These are phyloP conservation scores for Sclerotinia spermophila DNA, from an alignment of 2,329 filamentous ascomycete species.

Conservation along the genomic window DNA sequence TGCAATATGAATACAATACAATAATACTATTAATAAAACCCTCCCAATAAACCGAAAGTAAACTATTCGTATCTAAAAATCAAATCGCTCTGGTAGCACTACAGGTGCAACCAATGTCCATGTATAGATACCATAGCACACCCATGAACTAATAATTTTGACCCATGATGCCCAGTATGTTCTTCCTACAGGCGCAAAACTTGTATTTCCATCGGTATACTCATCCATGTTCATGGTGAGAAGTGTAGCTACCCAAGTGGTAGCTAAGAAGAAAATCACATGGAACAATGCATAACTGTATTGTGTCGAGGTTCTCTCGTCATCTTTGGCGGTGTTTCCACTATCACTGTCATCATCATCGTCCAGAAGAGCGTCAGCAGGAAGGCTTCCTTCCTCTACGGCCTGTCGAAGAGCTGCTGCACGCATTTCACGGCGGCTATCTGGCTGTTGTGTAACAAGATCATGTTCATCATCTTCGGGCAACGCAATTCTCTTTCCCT, in stretches of 20 bases:
- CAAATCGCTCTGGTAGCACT: constrained; percentile 81
- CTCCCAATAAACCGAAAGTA: not conserved
- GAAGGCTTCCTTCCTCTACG: constrained; percentile 87
- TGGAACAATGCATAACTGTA: constrained; percentile 98
- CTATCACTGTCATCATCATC: constrained; percentile 61
- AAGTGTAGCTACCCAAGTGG: constrained; percentile 90
- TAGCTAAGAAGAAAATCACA: constrained; percentile 94
- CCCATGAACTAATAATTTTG: constrained; percentile 97
- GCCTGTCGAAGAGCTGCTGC: constrained; percentile 86
- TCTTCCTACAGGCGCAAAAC: constrained; percentile 88
- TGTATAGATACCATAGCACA: constrained; percentile 88
- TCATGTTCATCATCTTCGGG: constrained; percentile 78
- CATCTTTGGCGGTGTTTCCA: constrained; percentile 67
- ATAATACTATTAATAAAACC: not conserved
- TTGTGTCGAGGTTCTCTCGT: constrained; percentile 84
- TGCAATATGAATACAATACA: constrained; percentile 17
- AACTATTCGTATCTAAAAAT: constrained; percentile 9
- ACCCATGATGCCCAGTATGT: constrained; percentile 99
- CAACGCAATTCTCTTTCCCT: constrained; percentile 56
- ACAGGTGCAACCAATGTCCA: constrained; percentile 91
- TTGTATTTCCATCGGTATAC: constrained; percentile 60
- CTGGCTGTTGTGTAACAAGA: constrained; percentile 81
- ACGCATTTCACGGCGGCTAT: constrained; percentile 80
- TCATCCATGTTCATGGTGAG: constrained; percentile 75
- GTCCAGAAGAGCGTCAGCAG: constrained; percentile 80